These are phyloP conservation scores for Kwoniella dejecticola DNA, from an alignment of 768 basidiomycete genomes.

Conservation along the genomic window DNA sequence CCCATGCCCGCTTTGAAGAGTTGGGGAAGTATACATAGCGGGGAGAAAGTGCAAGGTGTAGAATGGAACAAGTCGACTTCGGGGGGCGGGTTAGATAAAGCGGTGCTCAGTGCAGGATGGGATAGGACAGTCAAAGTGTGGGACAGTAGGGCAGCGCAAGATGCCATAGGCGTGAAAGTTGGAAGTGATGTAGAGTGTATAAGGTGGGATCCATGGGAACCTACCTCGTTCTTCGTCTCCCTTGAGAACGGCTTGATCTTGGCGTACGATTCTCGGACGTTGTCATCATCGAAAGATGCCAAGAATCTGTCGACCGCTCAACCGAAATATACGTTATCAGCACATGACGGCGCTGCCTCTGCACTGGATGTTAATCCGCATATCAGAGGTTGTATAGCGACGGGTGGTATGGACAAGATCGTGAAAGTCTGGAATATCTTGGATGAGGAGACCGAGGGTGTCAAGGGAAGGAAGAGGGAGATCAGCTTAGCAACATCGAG, in stretches of 20 bases:
- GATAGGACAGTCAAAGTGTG: slow-evolving; percentile 94
- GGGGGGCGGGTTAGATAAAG: slow-evolving; percentile 67
- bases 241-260: slow-evolving; percentile 92
- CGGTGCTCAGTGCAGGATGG: slow-evolving; percentile 88
- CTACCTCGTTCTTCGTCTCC: slow-evolving; percentile 83
- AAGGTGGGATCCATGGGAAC: slow-evolving; percentile 95
- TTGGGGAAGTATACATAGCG: slow-evolving; percentile 66
- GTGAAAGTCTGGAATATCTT: slow-evolving; percentile 93
- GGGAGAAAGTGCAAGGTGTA: slow-evolving; percentile 93
- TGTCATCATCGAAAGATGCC: slow-evolving; percentile 61
- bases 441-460: slow-evolving; percentile 59
- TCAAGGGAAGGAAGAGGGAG: slow-evolving; percentile 46
- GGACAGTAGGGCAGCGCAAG: slow-evolving; percentile 79
- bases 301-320: slow-evolving; percentile 66
- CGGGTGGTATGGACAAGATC: slow-evolving; percentile 87
- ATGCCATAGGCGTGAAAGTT: slow-evolving; percentile 79
- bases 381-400: slow-evolving; percentile 84
- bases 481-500: slow-evolving; percentile 56
- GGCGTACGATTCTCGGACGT: slow-evolving; percentile 83
- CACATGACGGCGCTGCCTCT: slow-evolving; percentile 87
- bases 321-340: slow-evolving; percentile 75
- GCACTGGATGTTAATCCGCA: slow-evolving; percentile 88
- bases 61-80: slow-evolving; percentile 77
- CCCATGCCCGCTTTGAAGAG: slow-evolving; percentile 71
- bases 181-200: slow-evolving; percentile 92